Evolutionary conservation across 148 eudicot genomes (phyloP), one percentile per base, ranked within the genome.

Genomic region (Rhododendron vialii): DNA sequence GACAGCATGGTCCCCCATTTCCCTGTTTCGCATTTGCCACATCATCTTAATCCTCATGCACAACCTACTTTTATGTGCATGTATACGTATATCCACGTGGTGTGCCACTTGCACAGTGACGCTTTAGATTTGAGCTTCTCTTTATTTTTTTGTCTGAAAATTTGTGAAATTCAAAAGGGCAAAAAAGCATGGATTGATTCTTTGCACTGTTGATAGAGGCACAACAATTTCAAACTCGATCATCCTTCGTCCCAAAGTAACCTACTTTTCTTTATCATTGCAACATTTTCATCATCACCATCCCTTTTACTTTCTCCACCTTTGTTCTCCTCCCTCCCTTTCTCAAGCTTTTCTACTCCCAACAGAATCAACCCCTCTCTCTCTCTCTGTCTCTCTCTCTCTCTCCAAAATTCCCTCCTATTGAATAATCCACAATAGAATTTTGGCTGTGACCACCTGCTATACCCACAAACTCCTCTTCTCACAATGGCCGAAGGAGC

Each of bases 401-500:
- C 67, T 82, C 88, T 73, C 81, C 81, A 86, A 53, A 35, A 50
- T 79, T 86, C 80, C 20, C 57, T 80, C 30, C 81, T 83, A 82
- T 63, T 86, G 86, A 26, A 55, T 43, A 57, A 57, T 75, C 51
- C 76, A 71, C 48, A 84, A 13, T 89, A 55, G 80, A 85, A 88
- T 9, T 55, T 78, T 83, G 84, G 81, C 36, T 71, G 86, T 61
- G 87, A 67, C 81, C 69, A 85, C 84, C 83, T 73, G 78, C 84
- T 86, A 83, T 87, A 86, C 85, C 85, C 87, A 83, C 76, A 88
- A 88, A 85, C 33, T 69, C 30, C 85, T 33, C 86, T 80, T 80
- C 57, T 30, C 10, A 84, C 3, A 87, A 91, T 96, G 98, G 92
- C 96, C 82, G 18, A 74, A 82, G 74, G 35, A 82, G 74, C 88